Percentiles rank a stretch among this genome's conserved stretches.
These are phyloP conservation scores for Climacium dendroides DNA, from an alignment of 225 moss, liverwort and hornwort genomes.

Conservation along the genomic window DNA sequence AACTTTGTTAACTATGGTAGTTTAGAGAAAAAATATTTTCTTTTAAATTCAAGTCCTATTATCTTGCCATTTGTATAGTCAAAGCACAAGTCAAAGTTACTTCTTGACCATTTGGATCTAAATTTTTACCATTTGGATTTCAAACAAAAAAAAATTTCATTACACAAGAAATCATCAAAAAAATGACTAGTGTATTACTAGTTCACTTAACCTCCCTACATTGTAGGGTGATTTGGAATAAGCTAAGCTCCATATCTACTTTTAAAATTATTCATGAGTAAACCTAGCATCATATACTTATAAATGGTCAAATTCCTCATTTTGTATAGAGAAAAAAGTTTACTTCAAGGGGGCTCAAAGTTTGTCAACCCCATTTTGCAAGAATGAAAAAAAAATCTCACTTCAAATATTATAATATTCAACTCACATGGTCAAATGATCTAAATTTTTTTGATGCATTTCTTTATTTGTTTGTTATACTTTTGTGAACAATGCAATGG, in stretches of 20 bases:
- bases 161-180: neutral
- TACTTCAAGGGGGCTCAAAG: neutral
- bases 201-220: neutral
- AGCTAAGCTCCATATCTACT: neutral
- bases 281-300: neutral
- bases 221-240: neutral
- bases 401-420: neutral
- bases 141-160: neutral
- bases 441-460: neutral
- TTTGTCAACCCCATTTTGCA: neutral
- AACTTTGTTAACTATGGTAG: too few relatives aligned
- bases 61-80: neutral
- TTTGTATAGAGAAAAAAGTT: neutral
- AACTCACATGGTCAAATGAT: neutral
- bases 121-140: neutral
- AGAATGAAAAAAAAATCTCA: neutral
- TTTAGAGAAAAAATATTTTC: too few relatives aligned
- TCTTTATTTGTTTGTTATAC: rapidly evolving
- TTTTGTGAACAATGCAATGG: neutral
- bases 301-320: neutral
- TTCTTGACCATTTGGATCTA: too few relatives aligned
- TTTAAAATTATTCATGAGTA: neutral
- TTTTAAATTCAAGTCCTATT: neutral
- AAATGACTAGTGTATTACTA: neutral
- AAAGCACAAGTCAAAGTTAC: too few relatives aligned